Evolutionary conservation across 148 eudicot genomes (phyloP).

Genomic region (Spergularia marina): DNA sequence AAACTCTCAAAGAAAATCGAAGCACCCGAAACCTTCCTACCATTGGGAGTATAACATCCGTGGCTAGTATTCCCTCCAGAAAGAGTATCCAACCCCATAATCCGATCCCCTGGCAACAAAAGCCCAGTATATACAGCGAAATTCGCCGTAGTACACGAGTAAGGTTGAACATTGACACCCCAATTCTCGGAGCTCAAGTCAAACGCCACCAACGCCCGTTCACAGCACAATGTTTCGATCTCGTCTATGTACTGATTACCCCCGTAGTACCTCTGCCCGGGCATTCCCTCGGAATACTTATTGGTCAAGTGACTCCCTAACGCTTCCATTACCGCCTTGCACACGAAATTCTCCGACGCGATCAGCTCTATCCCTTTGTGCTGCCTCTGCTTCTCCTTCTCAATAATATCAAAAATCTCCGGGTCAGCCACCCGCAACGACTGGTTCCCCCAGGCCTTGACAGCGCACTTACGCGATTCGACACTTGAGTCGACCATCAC

Average conservation of each 20-base stretch:
- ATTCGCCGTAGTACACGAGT: constrained; percentile 87
- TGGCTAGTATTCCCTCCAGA: constrained; percentile 89
- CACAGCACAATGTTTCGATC: constrained; percentile 69
- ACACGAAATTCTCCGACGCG: constrained; percentile 95
- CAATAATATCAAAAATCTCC: constrained; percentile 63
- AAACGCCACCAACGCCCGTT: constrained; percentile 81
- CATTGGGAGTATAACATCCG: constrained; percentile 80
- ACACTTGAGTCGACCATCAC: constrained; percentile 39
- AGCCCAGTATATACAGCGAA: constrained; percentile 87
- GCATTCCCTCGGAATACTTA: constrained; percentile 89
- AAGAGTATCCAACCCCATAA: constrained; percentile 90
- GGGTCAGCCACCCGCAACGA: constrained; percentile 62
- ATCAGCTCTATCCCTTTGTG: constrained; percentile 77
- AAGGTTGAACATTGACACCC: constrained; percentile 98
- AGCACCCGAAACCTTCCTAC: constrained; percentile 93
- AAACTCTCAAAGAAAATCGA: constrained; percentile 91
- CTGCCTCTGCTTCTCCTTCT: constrained; percentile 77
- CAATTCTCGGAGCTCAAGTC: constrained; percentile 56
- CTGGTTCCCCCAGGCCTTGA: constrained; percentile 74
- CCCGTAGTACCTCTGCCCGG: constrained; percentile 81
- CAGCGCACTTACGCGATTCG: constrained; percentile 48
- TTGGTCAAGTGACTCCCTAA: constrained; percentile 82
- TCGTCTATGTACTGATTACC: constrained; percentile 88
- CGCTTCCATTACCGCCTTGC: constrained; percentile 85
- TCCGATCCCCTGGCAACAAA: constrained; percentile 73